Evolutionary conservation across 2,329 filamentous ascomycete genomes (phyloP), one percentile per base, ranked within the genome.

Genomic region (Aspergillus fumigatus): DNA sequence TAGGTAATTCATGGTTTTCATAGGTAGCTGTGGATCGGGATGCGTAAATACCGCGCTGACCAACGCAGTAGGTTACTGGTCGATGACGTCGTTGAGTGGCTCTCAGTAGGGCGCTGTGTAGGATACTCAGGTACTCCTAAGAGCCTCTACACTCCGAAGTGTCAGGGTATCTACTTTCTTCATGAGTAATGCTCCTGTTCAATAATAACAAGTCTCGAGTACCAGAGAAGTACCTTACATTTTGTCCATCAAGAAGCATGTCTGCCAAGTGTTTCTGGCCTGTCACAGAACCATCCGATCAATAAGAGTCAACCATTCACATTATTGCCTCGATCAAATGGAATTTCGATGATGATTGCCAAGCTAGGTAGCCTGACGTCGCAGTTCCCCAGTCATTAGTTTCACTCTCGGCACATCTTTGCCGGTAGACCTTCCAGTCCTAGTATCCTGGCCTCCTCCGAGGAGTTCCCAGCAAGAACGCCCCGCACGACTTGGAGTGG

Each of bases 381-480:
- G 43, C 19, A 23, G 19, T 47, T 26, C 43, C 43, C 43, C 43
- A 47, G 26, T 47, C 21, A 35, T 43, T 9, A 6, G 21, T 21
- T 21, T 23, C 21, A 25, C 21, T 52, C 43, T 56, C 54, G 54
- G 54, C 54, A 56, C 32, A 26, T 26, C 48, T 29, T 50, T 48
- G 40, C 54, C 54, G 51, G 49, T 26, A 50, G 41, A 52, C 43
- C 49, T 40, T 17, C 49, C 52, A 26, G 21, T 14, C 11, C 23
- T 47, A 25, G 11, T 47, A 47, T 14, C 26, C 19, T 25, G n/a
- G 14, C 21, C 43, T 26, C 9, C 21, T 26, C 43, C 43, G 43
- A 47, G 23, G 43, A 47, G 43, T 23, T 47, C 23, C 23, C 43
- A 19, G 43, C 7, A 14, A 25, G 21, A 26, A 47, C 43, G 3